Evolutionary conservation across 768 basidiomycete species (phyloP).

Genomic region (Suillus bovinus): DNA sequence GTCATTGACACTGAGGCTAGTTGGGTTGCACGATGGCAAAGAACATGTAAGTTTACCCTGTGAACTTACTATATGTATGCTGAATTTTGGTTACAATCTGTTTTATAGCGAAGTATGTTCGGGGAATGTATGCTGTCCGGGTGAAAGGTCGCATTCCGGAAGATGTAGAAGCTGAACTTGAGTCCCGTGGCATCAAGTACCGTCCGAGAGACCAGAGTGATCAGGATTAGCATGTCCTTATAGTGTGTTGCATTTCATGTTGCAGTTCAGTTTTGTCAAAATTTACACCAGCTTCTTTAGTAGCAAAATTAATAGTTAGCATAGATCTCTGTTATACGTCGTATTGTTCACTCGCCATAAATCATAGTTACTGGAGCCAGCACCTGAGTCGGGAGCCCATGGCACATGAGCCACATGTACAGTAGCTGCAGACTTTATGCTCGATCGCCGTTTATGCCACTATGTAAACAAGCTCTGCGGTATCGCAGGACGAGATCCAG

Average conservation of each 20-base stretch:
- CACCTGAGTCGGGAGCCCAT: background rate
- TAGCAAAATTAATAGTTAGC: background rate
- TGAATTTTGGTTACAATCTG: constrained; percentile 11
- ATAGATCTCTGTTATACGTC: background rate
- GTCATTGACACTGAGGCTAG: constrained; percentile 83
- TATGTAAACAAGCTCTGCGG: background rate
- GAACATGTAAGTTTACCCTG: constrained; percentile 65
- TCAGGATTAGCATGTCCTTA: constrained; percentile 47
- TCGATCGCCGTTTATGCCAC: background rate
- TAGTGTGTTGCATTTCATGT: background rate
- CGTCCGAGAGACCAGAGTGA: constrained; percentile 83
- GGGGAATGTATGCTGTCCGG: constrained; percentile 92
- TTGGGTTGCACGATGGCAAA: constrained; percentile 97
- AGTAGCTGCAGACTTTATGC: background rate
- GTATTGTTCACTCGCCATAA: background rate
- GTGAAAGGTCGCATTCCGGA: constrained; percentile 85
- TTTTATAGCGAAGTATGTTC: constrained; percentile 76
- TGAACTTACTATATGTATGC: background rate
- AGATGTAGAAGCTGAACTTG: constrained; percentile 80
- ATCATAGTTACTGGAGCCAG: background rate
- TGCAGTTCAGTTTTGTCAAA: background rate
- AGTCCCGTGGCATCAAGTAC: constrained; percentile 76
- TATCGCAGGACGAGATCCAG: background rate
- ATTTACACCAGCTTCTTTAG: background rate
- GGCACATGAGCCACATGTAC: background rate